A percentile compares a stretch with the other conserved stretches of the same genome.
phyloP scores from a whole-genome alignment of 2,329 filamentous ascomycete genomes.

The Diaporthe australafricana region DNA sequence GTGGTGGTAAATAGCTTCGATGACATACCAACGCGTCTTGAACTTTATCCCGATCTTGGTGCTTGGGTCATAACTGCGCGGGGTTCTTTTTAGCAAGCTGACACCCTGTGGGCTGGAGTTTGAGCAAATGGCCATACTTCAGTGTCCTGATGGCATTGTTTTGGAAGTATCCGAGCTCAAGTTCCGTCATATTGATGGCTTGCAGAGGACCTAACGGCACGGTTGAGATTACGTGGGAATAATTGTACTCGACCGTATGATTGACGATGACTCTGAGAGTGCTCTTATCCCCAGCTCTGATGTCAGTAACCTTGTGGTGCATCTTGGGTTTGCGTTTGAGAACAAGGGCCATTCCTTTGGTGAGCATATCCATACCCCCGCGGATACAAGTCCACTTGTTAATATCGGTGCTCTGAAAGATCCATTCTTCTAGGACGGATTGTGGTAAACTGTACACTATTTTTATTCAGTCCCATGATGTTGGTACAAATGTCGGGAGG shows the following conservation, averaged over 20 bases:
- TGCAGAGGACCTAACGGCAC: slow-evolving; percentile 43
- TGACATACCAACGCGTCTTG: slow-evolving; percentile 43
- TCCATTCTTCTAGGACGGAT: slow-evolving; percentile 41
- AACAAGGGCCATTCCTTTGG: slow-evolving; percentile 44
- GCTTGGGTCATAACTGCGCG: slow-evolving; percentile 42
- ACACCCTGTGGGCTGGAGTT: not conserved
- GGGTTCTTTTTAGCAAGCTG: not conserved
- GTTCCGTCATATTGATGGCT: slow-evolving; percentile 42
- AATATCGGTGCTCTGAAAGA: slow-evolving; percentile 41
- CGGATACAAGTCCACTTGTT: slow-evolving; percentile 47
- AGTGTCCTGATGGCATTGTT: slow-evolving; percentile 47
- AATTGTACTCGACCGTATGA: slow-evolving; percentile 36
- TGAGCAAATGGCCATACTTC: slow-evolving; percentile 35
- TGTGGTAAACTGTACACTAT: slow-evolving; percentile 39
- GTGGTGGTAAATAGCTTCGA: not conserved
- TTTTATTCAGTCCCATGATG: not conserved
- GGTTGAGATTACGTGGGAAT: slow-evolving; percentile 43
- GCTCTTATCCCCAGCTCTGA: slow-evolving; percentile 36
- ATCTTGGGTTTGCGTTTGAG: slow-evolving; percentile 40
- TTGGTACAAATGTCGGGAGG: not conserved
- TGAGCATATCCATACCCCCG: slow-evolving; percentile 45
- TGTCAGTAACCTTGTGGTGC: slow-evolving; percentile 41
- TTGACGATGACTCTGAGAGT: slow-evolving; percentile 41
- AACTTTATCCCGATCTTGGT: slow-evolving; percentile 47
- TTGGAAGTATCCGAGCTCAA: slow-evolving; percentile 43